Conservation (phyloP, 306 rosid genomes). For the Herpetospermum pedunculosum region DNA sequence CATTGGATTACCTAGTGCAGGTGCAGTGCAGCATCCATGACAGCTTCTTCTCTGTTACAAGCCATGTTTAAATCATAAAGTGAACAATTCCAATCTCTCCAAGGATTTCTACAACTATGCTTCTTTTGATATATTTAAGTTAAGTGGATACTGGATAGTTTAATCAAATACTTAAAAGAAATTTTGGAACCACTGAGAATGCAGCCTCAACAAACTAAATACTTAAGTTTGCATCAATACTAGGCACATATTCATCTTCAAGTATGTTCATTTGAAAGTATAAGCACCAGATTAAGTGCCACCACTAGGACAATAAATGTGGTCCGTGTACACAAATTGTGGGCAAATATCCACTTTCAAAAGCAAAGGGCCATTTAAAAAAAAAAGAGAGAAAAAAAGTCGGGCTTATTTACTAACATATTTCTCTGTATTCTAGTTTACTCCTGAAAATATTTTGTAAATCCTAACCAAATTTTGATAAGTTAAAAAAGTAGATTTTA, state of each 20-base stretch:
- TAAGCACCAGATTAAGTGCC: background rate
- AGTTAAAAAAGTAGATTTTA: background rate
- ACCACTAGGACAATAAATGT: background rate
- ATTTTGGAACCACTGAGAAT: background rate
- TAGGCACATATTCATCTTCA: background rate
- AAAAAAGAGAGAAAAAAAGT: too few species aligned
- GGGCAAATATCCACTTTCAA: background rate
- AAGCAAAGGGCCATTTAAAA: background rate
- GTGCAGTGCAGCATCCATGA: conserved; percentile 47
- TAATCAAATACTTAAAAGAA: background rate
- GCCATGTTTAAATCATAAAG: conserved; percentile 37
- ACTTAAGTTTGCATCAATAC: background rate
- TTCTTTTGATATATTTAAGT: background rate
- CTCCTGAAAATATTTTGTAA: background rate
- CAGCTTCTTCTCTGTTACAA: conserved; percentile 95
- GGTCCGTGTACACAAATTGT: background rate
- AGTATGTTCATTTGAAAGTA: background rate
- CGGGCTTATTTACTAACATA: background rate
- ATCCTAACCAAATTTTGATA: background rate
- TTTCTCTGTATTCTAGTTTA: background rate
- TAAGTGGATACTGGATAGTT: background rate
- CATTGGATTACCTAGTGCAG: conserved; percentile 21
- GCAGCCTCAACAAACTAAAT: background rate
- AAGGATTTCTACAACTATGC: background rate
- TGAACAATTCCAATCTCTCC: conserved; percentile 30